Evolutionary conservation across 2,329 filamentous ascomycete species (phyloP).

Genomic region (Diaporthe longicolla): DNA sequence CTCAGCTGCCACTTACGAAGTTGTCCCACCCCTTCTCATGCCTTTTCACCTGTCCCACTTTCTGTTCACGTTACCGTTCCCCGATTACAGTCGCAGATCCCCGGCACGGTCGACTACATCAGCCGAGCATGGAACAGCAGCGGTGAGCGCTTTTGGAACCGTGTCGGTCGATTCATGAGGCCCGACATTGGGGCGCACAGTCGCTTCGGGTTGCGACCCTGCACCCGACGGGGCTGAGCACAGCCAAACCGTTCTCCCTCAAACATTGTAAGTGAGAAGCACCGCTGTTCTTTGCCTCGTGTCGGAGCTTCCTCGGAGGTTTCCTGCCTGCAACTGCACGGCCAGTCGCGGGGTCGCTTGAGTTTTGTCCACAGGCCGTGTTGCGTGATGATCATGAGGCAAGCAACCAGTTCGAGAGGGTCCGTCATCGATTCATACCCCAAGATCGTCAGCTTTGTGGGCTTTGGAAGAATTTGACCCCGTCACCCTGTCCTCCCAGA

Average conservation of each 20-base stretch:
- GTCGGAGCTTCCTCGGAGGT: slow-evolving; percentile 9
- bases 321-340: slow-evolving; percentile 16
- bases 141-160: slow-evolving; percentile 36
- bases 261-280: slow-evolving; percentile 3
- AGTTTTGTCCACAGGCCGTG: neutral
- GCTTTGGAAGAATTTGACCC: neutral
- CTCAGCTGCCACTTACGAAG: slow-evolving; percentile 36
- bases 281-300: neutral
- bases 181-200: slow-evolving; percentile 38
- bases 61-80: neutral
- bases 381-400: slow-evolving; percentile 10
- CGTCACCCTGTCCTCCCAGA: neutral
- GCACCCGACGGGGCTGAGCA: slow-evolving; percentile 28
- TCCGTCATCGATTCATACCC: slow-evolving; percentile 18
- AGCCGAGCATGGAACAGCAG: slow-evolving; percentile 5
- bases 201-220: slow-evolving; percentile 28
- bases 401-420: neutral
- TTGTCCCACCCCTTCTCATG: neutral
- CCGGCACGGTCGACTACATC: slow-evolving; percentile 18
- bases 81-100: slow-evolving; percentile 13
- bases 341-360: slow-evolving; percentile 26
- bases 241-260: slow-evolving; percentile 4
- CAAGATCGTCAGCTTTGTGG: slow-evolving; percentile 11
- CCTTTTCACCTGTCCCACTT: neutral
- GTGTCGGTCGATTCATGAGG: slow-evolving; percentile 36